These are phyloP conservation scores for Panicum miliaceum DNA, from an alignment of 176 grass and related monocot genomes.

Conservation along the genomic window DNA sequence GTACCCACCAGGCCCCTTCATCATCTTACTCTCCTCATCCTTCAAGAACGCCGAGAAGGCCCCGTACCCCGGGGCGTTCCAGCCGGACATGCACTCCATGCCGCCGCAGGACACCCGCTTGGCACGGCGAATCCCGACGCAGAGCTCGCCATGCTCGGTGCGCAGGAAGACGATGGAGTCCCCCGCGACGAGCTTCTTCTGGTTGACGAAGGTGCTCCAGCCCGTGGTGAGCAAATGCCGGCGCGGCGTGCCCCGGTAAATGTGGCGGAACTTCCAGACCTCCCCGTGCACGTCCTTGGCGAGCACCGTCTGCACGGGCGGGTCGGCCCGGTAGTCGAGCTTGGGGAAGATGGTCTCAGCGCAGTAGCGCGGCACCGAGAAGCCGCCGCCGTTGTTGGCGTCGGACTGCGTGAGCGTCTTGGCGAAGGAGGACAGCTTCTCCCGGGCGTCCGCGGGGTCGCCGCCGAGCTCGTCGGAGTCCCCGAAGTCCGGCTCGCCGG, in stretches of 20 bases:
- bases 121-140: constrained; percentile 62
- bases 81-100: constrained; percentile 58
- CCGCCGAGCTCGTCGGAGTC: constrained; percentile 24
- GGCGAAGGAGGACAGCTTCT: constrained; percentile 47
- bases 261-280: constrained; percentile 76
- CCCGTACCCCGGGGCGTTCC: constrained; percentile 62
- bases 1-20: constrained; percentile 43
- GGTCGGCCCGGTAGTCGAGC: constrained; percentile 61
- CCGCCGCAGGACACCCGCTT: constrained; percentile 47
- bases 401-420: constrained; percentile 78
- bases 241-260: constrained; percentile 72
- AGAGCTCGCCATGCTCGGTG: constrained; percentile 50
- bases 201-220: constrained; percentile 75
- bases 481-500: constrained; percentile 39
- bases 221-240: constrained; percentile 74
- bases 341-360: constrained; percentile 74
- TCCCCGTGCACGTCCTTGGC: constrained; percentile 68
- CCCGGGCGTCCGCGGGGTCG: constrained; percentile 11
- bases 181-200: constrained; percentile 71
- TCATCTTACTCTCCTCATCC: constrained; percentile 60
- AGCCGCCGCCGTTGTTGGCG: constrained; percentile 74
- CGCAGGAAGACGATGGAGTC: constrained; percentile 71
- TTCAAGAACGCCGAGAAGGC: constrained; percentile 53
- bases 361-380: constrained; percentile 79
- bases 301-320: constrained; percentile 61